phyloP scores from a whole-genome alignment of 2,329 filamentous ascomycete genomes.

The Emmonsiellopsis sp. region DNA sequence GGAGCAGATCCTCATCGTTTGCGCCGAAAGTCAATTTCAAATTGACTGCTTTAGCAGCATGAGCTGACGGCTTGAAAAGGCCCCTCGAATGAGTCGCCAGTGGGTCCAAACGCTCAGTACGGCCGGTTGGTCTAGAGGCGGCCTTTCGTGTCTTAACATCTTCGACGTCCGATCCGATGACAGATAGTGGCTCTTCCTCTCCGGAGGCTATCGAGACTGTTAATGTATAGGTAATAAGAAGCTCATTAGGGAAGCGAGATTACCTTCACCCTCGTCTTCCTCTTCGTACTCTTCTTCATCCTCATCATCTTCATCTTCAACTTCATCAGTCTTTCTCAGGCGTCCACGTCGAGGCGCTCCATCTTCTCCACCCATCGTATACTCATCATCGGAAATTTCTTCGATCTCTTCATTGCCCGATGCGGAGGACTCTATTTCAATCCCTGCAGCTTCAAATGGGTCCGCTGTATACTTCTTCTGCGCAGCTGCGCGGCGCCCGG shows the following conservation, averaged over 20 bases:
- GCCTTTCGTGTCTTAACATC: background rate
- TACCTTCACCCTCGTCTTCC: conserved; percentile 8
- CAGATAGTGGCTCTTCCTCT: background rate
- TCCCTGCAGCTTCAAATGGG: conserved; percentile 23
- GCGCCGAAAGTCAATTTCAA: conserved; percentile 44
- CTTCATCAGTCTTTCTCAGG: conserved; percentile 1
- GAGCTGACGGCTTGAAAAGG: conserved; percentile 24
- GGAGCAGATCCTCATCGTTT: conserved; percentile 39
- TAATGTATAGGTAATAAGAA: background rate
- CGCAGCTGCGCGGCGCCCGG: conserved; percentile 22
- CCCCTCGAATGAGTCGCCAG: conserved; percentile 29
- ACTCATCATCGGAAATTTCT: conserved; percentile 16
- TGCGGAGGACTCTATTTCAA: conserved; percentile 15
- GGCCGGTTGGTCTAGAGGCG: conserved; percentile 8
- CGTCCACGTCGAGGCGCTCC: background rate
- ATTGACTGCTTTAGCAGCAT: conserved; percentile 34
- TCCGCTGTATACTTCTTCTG: conserved; percentile 26
- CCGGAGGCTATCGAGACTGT: background rate
- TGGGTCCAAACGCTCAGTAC: conserved; percentile 10
- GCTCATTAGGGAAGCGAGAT: background rate
- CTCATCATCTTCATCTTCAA: conserved; percentile 13
- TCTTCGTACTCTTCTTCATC: conserved; percentile 12
- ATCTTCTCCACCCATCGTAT: conserved; percentile 11
- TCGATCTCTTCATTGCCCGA: conserved; percentile 9
- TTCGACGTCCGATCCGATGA: background rate